phyloP scores from a whole-genome alignment of 768 basidiomycete species.

The Tulasnella sp. region DNA sequence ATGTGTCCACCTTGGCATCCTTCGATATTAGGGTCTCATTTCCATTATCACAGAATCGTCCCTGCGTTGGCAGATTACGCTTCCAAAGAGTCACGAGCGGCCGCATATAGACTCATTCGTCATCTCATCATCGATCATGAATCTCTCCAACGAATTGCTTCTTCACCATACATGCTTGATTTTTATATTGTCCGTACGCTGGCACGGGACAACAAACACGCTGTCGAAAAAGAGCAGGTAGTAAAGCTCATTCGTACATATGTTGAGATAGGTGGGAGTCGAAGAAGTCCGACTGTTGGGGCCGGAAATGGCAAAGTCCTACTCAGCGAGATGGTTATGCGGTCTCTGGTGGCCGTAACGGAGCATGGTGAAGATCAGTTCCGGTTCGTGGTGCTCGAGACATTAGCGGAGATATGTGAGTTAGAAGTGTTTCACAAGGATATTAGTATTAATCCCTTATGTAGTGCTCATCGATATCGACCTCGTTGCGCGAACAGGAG shows the following conservation, averaged over 20 bases:
- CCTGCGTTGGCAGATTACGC: constrained; percentile 64
- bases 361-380: constrained; percentile 89
- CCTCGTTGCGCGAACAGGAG: constrained; percentile 65
- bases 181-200: constrained; percentile 86
- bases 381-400: constrained; percentile 67
- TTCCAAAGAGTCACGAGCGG: constrained; percentile 60
- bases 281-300: constrained; percentile 9
- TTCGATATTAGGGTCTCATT: constrained; percentile 12
- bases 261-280: constrained; percentile 52
- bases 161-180: constrained; percentile 56
- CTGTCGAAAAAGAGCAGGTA: constrained; percentile 81
- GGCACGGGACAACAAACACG: constrained; percentile 68
- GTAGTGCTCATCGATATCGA: constrained; percentile 81
- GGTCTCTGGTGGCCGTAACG: constrained; percentile 83
- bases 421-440: constrained; percentile 14
- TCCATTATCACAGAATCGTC: constrained; percentile 43
- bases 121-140: constrained; percentile 60
- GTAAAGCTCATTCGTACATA: constrained; percentile 78
- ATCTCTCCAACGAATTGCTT: constrained; percentile 41
- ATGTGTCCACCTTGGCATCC: constrained; percentile 25
- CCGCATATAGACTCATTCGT: constrained; percentile 72
- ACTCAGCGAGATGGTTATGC: constrained; percentile 64
- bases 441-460: constrained; percentile 9
- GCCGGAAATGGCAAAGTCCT: constrained; percentile 28
- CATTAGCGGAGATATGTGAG: constrained; percentile 79